phyloP scores from a whole-genome alignment of 139 green algal genomes.

The Micractinium conductrix region DNA sequence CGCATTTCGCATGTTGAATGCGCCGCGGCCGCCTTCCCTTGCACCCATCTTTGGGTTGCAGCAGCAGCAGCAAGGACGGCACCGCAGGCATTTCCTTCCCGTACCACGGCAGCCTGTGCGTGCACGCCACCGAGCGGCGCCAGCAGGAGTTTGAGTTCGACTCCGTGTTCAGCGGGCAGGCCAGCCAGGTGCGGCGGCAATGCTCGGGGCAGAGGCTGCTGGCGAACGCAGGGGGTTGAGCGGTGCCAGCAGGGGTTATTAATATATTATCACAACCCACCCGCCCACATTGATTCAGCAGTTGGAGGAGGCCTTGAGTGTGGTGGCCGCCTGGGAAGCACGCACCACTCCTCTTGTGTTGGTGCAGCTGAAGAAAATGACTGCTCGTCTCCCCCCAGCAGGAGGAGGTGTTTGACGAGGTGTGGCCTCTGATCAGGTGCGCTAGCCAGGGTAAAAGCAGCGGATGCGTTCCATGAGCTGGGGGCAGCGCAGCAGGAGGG shows the following conservation, averaged over 20 bases:
- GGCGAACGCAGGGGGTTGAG: too few relatives aligned
- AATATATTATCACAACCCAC: too few relatives aligned
- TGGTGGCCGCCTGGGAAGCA: too few relatives aligned
- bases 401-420: constrained; percentile 66
- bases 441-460: not conserved
- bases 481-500: not conserved
- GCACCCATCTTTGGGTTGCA: too few relatives aligned
- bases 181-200: constrained; percentile 38
- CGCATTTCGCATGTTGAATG: too few relatives aligned
- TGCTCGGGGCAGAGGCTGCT: not conserved
- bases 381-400: too few relatives aligned
- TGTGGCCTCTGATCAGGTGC: constrained; percentile 55
- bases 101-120: constrained; percentile 57
- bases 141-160: constrained; percentile 66
- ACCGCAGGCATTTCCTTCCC: constrained; percentile 52
- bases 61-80: not conserved
- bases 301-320: too few relatives aligned
- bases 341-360: too few relatives aligned
- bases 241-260: not conserved
- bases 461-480: not conserved
- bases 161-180: constrained; percentile 50
- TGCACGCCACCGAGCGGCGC: constrained; percentile 48
- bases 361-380: too few relatives aligned
- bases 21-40: too few relatives aligned
- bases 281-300: too few relatives aligned